Percentiles rank a stretch among this genome's conserved stretches.
Conservation (phyloP, 2,329 filamentous ascomycete genomes). For the Mycosphaerelloides madeirae region DNA sequence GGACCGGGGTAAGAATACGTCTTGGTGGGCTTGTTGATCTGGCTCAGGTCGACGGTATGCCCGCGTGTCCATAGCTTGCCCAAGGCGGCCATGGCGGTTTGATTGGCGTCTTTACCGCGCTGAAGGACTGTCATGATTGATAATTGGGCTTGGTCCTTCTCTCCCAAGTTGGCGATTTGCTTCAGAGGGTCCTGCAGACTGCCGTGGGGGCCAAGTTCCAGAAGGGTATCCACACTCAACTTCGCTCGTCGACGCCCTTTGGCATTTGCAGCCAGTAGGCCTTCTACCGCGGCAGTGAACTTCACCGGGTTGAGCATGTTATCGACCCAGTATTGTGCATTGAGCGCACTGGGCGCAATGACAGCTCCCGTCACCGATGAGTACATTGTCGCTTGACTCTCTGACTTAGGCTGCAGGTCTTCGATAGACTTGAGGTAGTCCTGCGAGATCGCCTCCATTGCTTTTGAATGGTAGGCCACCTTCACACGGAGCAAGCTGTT, state of each 20-base stretch:
- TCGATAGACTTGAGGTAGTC: background rate
- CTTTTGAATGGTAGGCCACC: background rate
- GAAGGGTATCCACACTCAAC: background rate
- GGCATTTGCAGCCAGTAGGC: background rate
- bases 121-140: background rate
- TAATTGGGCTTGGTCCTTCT: background rate
- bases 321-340: background rate
- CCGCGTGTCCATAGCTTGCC: background rate
- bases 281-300: background rate
- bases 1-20: background rate
- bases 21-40: background rate
- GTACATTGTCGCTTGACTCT: background rate
- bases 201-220: constrained; percentile 4
- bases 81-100: background rate
- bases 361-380: background rate
- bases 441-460: background rate
- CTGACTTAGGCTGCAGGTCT: background rate
- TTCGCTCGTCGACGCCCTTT: background rate
- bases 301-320: background rate
- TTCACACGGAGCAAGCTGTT: background rate
- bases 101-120: background rate
- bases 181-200: background rate
- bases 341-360: background rate
- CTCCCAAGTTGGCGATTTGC: background rate
- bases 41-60: background rate